phyloP scores from a whole-genome alignment of 495 filamentous ascomycete genomes.

The Tuber microsphaerosporum region DNA sequence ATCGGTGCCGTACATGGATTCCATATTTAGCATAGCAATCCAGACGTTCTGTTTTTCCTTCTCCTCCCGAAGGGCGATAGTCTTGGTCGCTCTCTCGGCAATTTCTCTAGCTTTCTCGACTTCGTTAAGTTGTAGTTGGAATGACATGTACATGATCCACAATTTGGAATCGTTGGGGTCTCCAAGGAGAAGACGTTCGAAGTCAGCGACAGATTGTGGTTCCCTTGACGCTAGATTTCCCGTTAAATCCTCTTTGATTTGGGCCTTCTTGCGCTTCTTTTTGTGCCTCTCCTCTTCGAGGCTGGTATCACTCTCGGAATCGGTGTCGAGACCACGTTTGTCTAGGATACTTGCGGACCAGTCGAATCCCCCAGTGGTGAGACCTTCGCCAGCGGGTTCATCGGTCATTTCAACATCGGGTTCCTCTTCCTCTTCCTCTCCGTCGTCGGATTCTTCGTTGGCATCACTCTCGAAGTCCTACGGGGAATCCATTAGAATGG shows the following conservation, averaged over 20 bases:
- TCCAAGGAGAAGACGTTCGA: constrained; percentile 83
- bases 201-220: constrained; percentile 84
- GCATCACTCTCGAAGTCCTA: constrained; percentile 41
- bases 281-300: constrained; percentile 43
- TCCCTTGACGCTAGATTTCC: constrained; percentile 81
- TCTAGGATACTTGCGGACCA: constrained; percentile 64
- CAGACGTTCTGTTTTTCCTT: constrained; percentile 89
- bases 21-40: constrained; percentile 87
- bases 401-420: constrained; percentile 48
- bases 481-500: constrained; percentile 12
- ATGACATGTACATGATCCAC: constrained; percentile 95
- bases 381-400: constrained; percentile 47
- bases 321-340: constrained; percentile 47
- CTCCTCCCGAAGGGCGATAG: constrained; percentile 79
- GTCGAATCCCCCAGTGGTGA: constrained; percentile 77
- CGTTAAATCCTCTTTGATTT: constrained; percentile 78
- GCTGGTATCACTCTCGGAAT: constrained; percentile 49
- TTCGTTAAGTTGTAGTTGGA: constrained; percentile 87
- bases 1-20: constrained; percentile 80
- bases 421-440: constrained; percentile 44
- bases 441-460: constrained; percentile 45
- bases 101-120: constrained; percentile 75
- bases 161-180: constrained; percentile 81
- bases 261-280: constrained; percentile 68
- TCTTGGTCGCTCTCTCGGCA: constrained; percentile 79